phyloP scores from a whole-genome alignment of 23 red algal species.

The Gracilariopsis chorda region DNA sequence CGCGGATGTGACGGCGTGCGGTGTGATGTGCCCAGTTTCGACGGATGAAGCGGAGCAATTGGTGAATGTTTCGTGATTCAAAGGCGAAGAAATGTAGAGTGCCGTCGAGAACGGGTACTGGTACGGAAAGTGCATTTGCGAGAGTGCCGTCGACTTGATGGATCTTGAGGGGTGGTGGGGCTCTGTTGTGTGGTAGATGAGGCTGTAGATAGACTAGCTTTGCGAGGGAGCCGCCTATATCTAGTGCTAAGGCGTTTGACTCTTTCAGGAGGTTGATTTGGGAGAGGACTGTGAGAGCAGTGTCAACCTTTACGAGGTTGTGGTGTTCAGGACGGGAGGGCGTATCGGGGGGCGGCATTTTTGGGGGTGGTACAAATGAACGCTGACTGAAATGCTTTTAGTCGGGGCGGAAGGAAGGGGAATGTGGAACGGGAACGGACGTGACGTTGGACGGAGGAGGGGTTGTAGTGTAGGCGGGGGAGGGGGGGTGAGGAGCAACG shows the following conservation, averaged over 20 bases:
- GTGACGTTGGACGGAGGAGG: not conserved
- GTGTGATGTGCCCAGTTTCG: conserved; percentile 55
- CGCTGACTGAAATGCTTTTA: too few relatives aligned
- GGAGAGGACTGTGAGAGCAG: conserved; percentile 75
- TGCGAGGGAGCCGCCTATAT: conserved; percentile 94
- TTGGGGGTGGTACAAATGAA: not conserved
- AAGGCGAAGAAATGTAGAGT: conserved; percentile 94
- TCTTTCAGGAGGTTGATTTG: conserved; percentile 85
- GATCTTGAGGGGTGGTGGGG: conserved; percentile 61
- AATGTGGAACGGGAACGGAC: not conserved
- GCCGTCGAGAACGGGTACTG: conserved; percentile 75
- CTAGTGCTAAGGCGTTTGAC: conserved; percentile 82
- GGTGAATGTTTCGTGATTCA: conserved; percentile 87
- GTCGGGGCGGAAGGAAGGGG: not conserved
- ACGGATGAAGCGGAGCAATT: conserved; percentile 82
- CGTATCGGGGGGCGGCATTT: not conserved
- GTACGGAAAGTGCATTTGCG: conserved; percentile 65
- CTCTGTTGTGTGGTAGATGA: not conserved
- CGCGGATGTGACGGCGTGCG: conserved; percentile 50
- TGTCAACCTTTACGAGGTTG: conserved; percentile 70
- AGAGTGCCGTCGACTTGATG: conserved; percentile 62
- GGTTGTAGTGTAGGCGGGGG: not conserved
- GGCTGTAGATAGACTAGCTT: conserved; percentile 98
- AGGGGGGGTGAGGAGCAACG: not conserved
- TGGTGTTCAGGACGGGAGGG: not conserved